phyloP scores from a whole-genome alignment of 257 asterid genomes.

The Nicotiana obtusifolia region DNA sequence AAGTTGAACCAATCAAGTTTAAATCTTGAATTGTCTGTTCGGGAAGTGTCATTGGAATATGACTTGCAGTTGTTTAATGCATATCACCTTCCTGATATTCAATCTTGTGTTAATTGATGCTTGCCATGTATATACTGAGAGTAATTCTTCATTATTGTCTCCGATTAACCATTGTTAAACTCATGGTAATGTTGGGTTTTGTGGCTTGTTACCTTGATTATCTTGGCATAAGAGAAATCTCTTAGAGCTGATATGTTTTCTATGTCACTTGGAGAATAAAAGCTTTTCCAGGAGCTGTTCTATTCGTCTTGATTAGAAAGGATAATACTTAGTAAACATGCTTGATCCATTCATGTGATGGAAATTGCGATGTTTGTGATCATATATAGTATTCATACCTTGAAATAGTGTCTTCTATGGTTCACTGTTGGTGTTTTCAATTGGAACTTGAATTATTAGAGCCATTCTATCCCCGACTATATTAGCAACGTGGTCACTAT shows the following conservation, averaged over 20 bases:
- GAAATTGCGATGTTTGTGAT: background rate
- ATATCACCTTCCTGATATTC: background rate
- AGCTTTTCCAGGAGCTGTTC: background rate
- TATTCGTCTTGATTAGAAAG: background rate
- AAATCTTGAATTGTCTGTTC: no score
- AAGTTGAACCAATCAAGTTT: background rate
- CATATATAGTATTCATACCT: background rate
- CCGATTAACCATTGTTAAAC: background rate
- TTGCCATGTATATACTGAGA: background rate
- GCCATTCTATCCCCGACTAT: background rate
- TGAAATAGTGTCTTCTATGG: background rate
- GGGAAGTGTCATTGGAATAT: background rate
- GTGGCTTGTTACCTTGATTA: background rate
- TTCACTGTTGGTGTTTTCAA: background rate
- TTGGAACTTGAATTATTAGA: background rate
- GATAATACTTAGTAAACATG: background rate
- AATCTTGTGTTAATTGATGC: background rate
- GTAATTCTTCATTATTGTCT: background rate
- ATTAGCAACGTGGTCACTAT: background rate
- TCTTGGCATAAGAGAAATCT: background rate
- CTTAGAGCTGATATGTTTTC: background rate
- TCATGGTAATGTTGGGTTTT: background rate
- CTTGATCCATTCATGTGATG: background rate
- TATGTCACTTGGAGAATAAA: background rate
- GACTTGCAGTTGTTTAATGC: background rate